Conservation (phyloP, 345 rosid species). For the Salix arbutifolia region DNA sequence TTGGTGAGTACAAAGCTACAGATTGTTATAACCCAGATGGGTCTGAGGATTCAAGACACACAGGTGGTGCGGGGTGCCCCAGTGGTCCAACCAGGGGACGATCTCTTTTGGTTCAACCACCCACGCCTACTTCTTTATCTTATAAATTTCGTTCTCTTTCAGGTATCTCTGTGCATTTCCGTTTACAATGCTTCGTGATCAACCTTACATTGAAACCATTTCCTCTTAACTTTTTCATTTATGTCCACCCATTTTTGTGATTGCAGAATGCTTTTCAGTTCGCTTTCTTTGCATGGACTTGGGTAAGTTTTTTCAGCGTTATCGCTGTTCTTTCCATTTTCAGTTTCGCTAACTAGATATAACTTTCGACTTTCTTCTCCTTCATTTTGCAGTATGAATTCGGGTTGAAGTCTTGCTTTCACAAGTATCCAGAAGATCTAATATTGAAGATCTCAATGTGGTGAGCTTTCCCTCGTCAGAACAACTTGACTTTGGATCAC, state of each 20-base stretch:
- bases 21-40: slow-evolving; percentile 77
- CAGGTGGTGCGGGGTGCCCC: slow-evolving; percentile 93
- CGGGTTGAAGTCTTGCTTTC: slow-evolving; percentile 51
- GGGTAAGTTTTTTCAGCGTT: slow-evolving; percentile 35
- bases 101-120: slow-evolving; percentile 91
- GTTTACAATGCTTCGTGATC: background rate
- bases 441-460: slow-evolving; percentile 71
- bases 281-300: slow-evolving; percentile 76
- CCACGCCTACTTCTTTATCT: slow-evolving; percentile 81
- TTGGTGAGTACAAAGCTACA: slow-evolving; percentile 76
- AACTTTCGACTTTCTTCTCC: background rate
- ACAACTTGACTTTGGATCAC: too few species aligned
- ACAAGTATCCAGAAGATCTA: slow-evolving; percentile 41
- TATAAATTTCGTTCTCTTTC: slow-evolving; percentile 80
- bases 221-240: background rate
- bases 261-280: slow-evolving; percentile 82
- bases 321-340: too few species aligned
- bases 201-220: too few species aligned
- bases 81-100: slow-evolving; percentile 78
- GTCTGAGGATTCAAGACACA: slow-evolving; percentile 75
- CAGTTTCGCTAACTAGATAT: background rate
- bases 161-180: slow-evolving; percentile 38
- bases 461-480: slow-evolving; percentile 30
- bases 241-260: background rate
- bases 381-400: slow-evolving; percentile 53